A percentile compares a stretch with the other conserved stretches of the same genome.
Evolutionary conservation across 768 basidiomycete genomes (phyloP).

Genomic region (Lyophyllum decastes): DNA sequence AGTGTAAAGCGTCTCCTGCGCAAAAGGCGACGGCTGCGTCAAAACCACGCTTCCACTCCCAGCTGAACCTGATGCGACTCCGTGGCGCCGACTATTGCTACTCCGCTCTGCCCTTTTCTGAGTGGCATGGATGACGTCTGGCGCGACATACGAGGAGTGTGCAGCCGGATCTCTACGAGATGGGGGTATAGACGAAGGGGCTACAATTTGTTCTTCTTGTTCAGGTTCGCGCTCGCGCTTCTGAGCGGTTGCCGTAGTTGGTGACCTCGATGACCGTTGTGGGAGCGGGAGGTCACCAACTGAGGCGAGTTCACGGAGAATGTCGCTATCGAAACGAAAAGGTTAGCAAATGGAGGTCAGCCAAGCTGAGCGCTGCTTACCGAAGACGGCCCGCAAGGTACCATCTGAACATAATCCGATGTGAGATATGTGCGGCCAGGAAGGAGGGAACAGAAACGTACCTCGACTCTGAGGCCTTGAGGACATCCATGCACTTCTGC

Average conservation of each 20-base stretch:
- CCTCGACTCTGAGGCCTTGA: conserved; percentile 41
- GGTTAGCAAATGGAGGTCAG: conserved; percentile 21
- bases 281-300: conserved; percentile 72
- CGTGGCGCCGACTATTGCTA: background rate
- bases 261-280: conserved; percentile 40
- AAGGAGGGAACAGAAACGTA: conserved; percentile 7
- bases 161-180: background rate
- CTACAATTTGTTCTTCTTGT: conserved; percentile 29
- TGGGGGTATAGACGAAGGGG: background rate
- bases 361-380: conserved; percentile 22
- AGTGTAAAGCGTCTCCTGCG: background rate
- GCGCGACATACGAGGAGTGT: background rate
- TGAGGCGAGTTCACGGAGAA: conserved; percentile 68
- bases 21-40: conserved; percentile 19
- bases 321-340: conserved; percentile 49
- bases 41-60: background rate
- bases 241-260: conserved; percentile 25
- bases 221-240: conserved; percentile 62
- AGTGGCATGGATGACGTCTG: background rate
- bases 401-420: conserved; percentile 30
- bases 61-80: background rate
- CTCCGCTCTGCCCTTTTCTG: background rate
- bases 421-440: background rate
- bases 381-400: conserved; percentile 46
- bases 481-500: conserved; percentile 57